Percentiles rank a stretch among this genome's conserved stretches.
Conservation (phyloP, 2,329 filamentous ascomycete species). For the Phialophora verrucosa region DNA sequence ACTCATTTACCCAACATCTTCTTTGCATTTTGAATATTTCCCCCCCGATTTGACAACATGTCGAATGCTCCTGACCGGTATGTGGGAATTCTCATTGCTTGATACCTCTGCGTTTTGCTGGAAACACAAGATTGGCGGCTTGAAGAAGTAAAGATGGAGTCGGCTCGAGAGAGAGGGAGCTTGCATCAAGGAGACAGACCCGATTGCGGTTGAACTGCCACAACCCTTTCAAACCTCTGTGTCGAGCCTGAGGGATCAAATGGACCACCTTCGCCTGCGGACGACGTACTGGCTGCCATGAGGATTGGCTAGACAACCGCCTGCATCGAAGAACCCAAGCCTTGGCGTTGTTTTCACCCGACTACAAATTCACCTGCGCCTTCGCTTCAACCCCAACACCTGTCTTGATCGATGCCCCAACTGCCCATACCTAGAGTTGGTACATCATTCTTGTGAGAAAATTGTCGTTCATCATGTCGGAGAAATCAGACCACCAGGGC, state of each 20-base stretch:
- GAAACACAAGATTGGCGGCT: neutral
- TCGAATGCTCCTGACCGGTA: slow-evolving; percentile 38
- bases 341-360: slow-evolving; percentile 7
- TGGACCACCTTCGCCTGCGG: neutral
- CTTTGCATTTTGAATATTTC: slow-evolving; percentile 12
- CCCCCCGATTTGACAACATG: slow-evolving; percentile 24
- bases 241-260: neutral
- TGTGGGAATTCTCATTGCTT: slow-evolving; percentile 19
- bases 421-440: neutral
- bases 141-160: neutral
- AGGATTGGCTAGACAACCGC: neutral
- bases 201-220: slow-evolving; percentile 2
- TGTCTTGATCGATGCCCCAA: neutral
- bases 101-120: neutral
- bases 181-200: neutral
- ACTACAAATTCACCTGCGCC: slow-evolving; percentile 10
- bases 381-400: neutral
- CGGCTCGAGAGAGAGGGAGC: neutral
- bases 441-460: slow-evolving; percentile 6
- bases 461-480: slow-evolving; percentile 17
- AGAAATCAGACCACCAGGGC: neutral
- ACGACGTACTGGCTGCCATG: slow-evolving; percentile 7
- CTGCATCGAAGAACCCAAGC: neutral
- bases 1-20: slow-evolving; percentile 2
- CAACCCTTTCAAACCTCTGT: neutral